Evolutionary conservation across 129 eudicot species (phyloP).

Genomic region (Flaveria trinervia): DNA sequence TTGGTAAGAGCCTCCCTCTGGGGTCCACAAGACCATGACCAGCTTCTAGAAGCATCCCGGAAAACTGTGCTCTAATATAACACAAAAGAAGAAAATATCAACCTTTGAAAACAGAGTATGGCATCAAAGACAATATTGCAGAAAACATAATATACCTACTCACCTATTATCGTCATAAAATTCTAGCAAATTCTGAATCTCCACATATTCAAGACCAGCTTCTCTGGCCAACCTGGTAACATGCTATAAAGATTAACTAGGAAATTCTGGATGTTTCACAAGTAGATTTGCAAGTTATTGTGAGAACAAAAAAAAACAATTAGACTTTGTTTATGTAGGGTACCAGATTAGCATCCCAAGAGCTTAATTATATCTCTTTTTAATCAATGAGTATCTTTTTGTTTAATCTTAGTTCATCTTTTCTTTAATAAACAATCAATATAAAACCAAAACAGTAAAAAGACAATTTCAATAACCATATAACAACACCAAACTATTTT

Average conservation of each 20-base stretch:
- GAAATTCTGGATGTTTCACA: background rate
- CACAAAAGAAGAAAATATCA: slow-evolving; percentile 20
- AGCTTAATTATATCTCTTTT: background rate
- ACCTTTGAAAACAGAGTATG: slow-evolving; percentile 1
- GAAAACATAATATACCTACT: background rate
- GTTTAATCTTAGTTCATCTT: background rate
- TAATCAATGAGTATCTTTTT: background rate
- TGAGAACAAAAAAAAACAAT: background rate
- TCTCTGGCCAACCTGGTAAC: slow-evolving; percentile 89
- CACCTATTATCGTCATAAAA: slow-evolving; percentile 96
- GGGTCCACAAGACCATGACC: slow-evolving; percentile 89
- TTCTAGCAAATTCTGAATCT: slow-evolving; percentile 86
- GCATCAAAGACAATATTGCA: background rate
- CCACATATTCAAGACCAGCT: slow-evolving; percentile 94
- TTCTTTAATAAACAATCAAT: background rate
- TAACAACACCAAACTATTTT: background rate
- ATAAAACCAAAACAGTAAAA: background rate
- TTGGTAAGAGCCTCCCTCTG: slow-evolving; percentile 85
- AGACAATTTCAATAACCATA: background rate
- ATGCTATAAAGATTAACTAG: slow-evolving; percentile 12
- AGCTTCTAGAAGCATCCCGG: slow-evolving; percentile 69
- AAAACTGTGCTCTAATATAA: slow-evolving; percentile 68
- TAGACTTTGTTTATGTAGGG: background rate
- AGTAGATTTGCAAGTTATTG: background rate
- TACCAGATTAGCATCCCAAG: background rate